Evolutionary conservation across 2,329 filamentous ascomycete genomes (phyloP), one percentile per base, ranked within the genome.

Genomic region (Knoxdaviesia proteae): DNA sequence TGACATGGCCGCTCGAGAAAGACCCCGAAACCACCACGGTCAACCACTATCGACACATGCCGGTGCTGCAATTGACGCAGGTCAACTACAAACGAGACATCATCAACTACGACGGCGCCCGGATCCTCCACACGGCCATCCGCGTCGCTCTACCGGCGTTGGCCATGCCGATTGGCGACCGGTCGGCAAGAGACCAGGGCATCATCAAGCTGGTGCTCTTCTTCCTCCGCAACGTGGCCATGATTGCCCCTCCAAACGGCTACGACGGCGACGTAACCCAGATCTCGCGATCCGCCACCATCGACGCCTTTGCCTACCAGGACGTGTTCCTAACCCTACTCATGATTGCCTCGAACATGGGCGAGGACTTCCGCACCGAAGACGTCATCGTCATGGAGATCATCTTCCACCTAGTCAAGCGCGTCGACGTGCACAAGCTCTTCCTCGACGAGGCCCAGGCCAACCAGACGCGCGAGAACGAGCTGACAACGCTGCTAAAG

Each of bases 1-100:
- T 98, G 53, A 98, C 90, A 11, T 96, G 88, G 88, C 88, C 90
- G 0, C 69, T 94, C 53, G 84, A 94, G 47, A 73, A 76, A 50
- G 76, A 87, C 46, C 68, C 74, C 47, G 76, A 80, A 46, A 73
- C 80, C 53, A 88, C 90, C 72, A 96, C 86, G 4, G 66, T 86
- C 51, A 96, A 98, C 56, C 84, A 96, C 57, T 81, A 94, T 56
- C 75, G 84, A 45, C 90, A 98, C 60, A 73, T 87, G 36, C 86
- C 90, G 1, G 90, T 90, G 44, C 69, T 98, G 20, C 80, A 90
- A 57, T 71, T 93, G 44, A 80, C 84, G 0, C 90, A 96, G 56
- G 70, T 93, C 5, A 72, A 71, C 47, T 98, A 98, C 63, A 98
- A 98, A 62, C 74, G 83, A 44, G 77, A 79, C 5, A 77, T 94